Percentiles rank a stretch among this genome's conserved stretches.
phyloP scores from a whole-genome alignment of 768 basidiomycete species.

The Tulasnella sp. region DNA sequence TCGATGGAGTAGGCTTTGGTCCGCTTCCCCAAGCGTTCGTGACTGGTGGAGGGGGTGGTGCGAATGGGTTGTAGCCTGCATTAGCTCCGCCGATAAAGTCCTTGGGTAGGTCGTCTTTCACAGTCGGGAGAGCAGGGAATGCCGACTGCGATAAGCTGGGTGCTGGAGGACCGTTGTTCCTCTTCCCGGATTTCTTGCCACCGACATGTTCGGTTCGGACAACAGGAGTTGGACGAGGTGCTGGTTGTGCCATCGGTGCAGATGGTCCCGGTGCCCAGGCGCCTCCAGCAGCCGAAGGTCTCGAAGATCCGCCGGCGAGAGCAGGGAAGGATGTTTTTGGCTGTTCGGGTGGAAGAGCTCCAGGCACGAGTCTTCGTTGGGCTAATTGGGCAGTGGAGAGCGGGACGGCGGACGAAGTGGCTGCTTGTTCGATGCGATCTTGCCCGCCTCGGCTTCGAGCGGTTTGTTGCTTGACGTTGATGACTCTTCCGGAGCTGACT shows the following conservation, averaged over 20 bases:
- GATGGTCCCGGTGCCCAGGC: not conserved
- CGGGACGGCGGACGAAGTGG: conserved; percentile 39
- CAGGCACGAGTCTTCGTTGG: conserved; percentile 32
- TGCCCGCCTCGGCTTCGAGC: conserved; percentile 58
- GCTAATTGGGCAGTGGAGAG: conserved; percentile 33
- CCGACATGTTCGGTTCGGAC: conserved; percentile 35
- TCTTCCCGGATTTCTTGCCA: conserved; percentile 32
- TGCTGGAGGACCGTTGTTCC: conserved; percentile 9
- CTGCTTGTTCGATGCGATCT: conserved; percentile 84
- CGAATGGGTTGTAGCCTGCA: not conserved
- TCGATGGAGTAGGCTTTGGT: not conserved
- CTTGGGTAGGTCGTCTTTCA: conserved; percentile 29
- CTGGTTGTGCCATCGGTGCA: conserved; percentile 34
- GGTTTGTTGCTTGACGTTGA: conserved; percentile 75
- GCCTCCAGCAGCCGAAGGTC: conserved; percentile 39
- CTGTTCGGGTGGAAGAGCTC: conserved; percentile 14
- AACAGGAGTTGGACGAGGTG: conserved; percentile 13
- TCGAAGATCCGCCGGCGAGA: not conserved
- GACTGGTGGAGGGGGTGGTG: not conserved
- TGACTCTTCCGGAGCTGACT: conserved; percentile 70
- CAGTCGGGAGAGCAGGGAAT: conserved; percentile 64
- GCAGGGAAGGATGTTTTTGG: not conserved
- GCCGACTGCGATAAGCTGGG: conserved; percentile 26
- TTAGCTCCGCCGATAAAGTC: not conserved
- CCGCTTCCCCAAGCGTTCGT: not conserved